Base-by-base conservation (phyloP, 192 early-diverging fungal genomes). In the Coemansia sp. region DNA sequence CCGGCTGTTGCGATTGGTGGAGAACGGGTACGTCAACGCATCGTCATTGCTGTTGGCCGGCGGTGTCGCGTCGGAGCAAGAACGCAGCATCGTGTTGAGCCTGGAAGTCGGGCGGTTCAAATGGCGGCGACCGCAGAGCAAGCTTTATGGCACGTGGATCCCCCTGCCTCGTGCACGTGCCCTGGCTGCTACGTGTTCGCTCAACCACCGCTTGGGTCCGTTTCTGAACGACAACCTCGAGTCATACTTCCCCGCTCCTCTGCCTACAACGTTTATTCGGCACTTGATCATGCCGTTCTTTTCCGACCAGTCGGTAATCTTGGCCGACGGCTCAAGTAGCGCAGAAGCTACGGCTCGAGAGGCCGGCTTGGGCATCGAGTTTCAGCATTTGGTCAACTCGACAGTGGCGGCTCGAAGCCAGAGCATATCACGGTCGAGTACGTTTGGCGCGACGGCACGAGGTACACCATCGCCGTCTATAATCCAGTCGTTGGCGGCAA, bases 101-200 rank as follows among this genome's bases (percentile, higher is more conserved):
- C 82, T 97, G 62, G 95, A 97, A 59, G 82, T 92, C 14, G 85
- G 84, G 45, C 85, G 89, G 48, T 86, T 91, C 54, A 88, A 92
- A 50, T 84, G 88, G 66, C 87, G 89, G 12, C 85, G 88, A 61
- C 84, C 84, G 43, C 82, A 85, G 22, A 88, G 86, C 27, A 79
- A 84, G 62, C 76, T 95, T 24, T 88, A 86, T 54, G 95, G 95
- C 26, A 95, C 94, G 5, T 97, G 95, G 95, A 93, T 97, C 54
- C 95, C 95, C 9, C 83, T 97, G 22, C 77, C 83, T 2, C 87
- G 95, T 5, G 95, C 93, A 7, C 85, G 90, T 23, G 91, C 90
- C 6, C 81, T 97, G 50, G 90, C 94, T 0, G 81, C 90, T 2
- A 93, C 88, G 0, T 90, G 91, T 64, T 91, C 90, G 24, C 70